A percentile compares a stretch with the other conserved stretches of the same genome.
Evolutionary conservation across 768 basidiomycete species (phyloP).

Genomic region (Coprinopsis marcescibilis): DNA sequence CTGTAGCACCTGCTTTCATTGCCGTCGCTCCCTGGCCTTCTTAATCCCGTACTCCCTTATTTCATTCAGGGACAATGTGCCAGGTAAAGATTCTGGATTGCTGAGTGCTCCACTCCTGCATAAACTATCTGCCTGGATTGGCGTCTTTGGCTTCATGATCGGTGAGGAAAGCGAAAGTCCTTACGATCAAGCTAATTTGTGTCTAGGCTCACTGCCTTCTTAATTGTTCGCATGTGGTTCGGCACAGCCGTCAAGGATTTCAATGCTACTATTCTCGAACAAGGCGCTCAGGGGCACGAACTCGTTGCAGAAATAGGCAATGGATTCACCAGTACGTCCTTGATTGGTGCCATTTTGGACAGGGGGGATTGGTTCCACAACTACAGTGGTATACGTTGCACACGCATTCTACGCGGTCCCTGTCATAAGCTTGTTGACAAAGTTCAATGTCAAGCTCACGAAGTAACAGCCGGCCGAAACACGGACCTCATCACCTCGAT

Average conservation of each 20-base stretch:
- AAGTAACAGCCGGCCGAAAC: slow-evolving; percentile 11
- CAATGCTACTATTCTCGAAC: slow-evolving; percentile 52
- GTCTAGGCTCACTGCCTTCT: slow-evolving; percentile 56
- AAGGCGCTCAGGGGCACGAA: slow-evolving; percentile 49
- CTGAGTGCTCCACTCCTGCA: slow-evolving; percentile 58
- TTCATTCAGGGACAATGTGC: slow-evolving; percentile 61
- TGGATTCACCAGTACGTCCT: slow-evolving; percentile 64
- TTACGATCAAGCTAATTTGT: background rate
- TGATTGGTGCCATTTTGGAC: background rate
- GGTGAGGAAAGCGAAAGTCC: slow-evolving; percentile 33
- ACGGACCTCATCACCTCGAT: background rate
- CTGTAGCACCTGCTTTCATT: slow-evolving; percentile 58
- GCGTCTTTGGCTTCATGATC: slow-evolving; percentile 69
- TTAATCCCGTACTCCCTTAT: slow-evolving; percentile 61
- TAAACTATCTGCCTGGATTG: slow-evolving; percentile 63
- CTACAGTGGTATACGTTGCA: slow-evolving; percentile 70
- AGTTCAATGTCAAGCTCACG: slow-evolving; percentile 52
- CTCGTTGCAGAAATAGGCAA: slow-evolving; percentile 62
- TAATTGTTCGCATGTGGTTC: slow-evolving; percentile 76
- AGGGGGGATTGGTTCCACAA: slow-evolving; percentile 1
- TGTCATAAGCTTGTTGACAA: slow-evolving; percentile 60
- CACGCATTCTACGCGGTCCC: slow-evolving; percentile 72
- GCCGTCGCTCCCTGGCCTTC: slow-evolving; percentile 58
- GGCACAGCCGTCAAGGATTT: slow-evolving; percentile 77
- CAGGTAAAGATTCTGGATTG: slow-evolving; percentile 38